phyloP scores from a whole-genome alignment of 2,329 filamentous ascomycete species.

The Hymenotorrendiella dingleyae region DNA sequence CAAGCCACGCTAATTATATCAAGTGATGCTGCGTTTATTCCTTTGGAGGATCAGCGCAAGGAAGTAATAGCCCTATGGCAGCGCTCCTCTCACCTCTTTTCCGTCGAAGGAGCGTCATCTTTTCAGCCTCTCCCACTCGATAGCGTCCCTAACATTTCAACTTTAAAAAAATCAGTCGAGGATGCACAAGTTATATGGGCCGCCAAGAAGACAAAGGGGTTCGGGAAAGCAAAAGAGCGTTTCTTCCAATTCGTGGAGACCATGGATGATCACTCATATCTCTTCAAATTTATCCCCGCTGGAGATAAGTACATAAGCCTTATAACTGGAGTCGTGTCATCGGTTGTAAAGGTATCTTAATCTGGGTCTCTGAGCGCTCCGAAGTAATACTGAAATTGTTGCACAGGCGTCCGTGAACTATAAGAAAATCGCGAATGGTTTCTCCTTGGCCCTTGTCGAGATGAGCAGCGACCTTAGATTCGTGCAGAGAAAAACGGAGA shows the following conservation, averaged over 20 bases:
- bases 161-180: neutral
- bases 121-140: too few species aligned
- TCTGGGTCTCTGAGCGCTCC: too few species aligned
- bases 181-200: neutral
- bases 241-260: slow-evolving; percentile 1
- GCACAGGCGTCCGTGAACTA: neutral
- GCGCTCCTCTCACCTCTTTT: too few species aligned
- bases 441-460: neutral
- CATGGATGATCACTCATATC: neutral
- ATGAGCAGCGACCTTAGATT: slow-evolving; percentile 2
- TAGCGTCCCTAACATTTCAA: neutral
- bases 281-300: neutral
- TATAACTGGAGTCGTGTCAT: slow-evolving; percentile 2
- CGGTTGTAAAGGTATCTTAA: neutral
- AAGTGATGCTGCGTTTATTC: too few species aligned
- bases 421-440: neutral
- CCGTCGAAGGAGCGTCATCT: too few species aligned
- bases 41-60: too few species aligned
- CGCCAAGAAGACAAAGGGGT: neutral
- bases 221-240: neutral
- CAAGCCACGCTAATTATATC: too few species aligned
- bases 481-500: neutral
- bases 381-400: too few species aligned
- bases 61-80: too few species aligned
- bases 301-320: neutral